These are phyloP conservation scores for Schizochytrium sp. DNA, from an alignment of 108 stramenopile genomes.

Conservation along the genomic window DNA sequence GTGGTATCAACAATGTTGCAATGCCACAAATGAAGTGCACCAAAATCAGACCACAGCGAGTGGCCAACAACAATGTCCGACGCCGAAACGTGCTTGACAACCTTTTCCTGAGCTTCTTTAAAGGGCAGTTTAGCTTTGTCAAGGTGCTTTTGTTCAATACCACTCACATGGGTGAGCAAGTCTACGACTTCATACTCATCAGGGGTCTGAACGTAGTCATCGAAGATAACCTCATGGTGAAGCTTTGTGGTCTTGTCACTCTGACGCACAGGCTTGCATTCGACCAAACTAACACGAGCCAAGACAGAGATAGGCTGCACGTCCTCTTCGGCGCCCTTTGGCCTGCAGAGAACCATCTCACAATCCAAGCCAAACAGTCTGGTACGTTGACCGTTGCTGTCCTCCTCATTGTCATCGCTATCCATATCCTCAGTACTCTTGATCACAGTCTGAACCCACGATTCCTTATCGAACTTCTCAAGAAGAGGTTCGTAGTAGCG, in stretches of 20 bases:
- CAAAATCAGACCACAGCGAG: slow-evolving; percentile 51
- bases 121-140: slow-evolving; percentile 13
- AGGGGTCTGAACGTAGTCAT: slow-evolving; percentile 23
- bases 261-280: background rate
- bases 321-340: background rate
- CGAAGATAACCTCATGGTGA: background rate
- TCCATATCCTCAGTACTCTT: background rate
- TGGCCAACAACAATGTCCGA: slow-evolving; percentile 13
- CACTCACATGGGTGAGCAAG: background rate
- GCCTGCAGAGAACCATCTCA: slow-evolving; percentile 52
- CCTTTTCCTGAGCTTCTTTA: background rate
- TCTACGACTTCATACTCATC: slow-evolving; percentile 7
- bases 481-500: background rate
- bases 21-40: slow-evolving; percentile 23
- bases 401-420: background rate
- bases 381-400: background rate
- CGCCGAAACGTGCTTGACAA: background rate
- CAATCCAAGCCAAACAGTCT: slow-evolving; percentile 41
- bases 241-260: background rate
- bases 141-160: background rate
- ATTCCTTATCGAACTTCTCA: background rate
- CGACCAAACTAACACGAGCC: slow-evolving; percentile 41
- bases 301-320: slow-evolving; percentile 13
- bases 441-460: background rate
- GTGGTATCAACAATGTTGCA: slow-evolving; percentile 32